A percentile compares a stretch with the other conserved stretches of the same genome.
Evolutionary conservation across 768 basidiomycete species (phyloP).

Genomic region (Phanerochaete carnosa): DNA sequence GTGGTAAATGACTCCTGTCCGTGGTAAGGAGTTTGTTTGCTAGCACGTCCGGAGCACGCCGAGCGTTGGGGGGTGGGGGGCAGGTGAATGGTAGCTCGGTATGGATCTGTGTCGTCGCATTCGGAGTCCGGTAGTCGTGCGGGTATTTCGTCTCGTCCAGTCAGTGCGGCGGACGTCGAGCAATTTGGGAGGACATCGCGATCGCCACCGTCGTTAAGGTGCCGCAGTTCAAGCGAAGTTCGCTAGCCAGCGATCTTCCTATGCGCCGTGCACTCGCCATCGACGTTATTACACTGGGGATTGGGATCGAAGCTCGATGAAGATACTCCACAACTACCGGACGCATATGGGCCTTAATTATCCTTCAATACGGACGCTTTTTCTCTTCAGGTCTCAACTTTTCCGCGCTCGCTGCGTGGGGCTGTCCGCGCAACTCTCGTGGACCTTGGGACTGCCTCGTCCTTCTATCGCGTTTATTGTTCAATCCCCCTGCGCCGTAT

Average conservation of each 20-base stretch:
- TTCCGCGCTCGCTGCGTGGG: slow-evolving; percentile 5
- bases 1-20: slow-evolving; percentile 36
- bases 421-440: slow-evolving; percentile 2
- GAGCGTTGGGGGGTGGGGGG: slow-evolving; percentile 42
- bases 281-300: slow-evolving; percentile 5
- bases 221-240: background rate
- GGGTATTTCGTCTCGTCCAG: slow-evolving; percentile 33
- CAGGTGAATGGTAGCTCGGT: slow-evolving; percentile 35
- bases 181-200: background rate
- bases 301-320: slow-evolving; percentile 12
- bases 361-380: slow-evolving; percentile 71
- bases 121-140: slow-evolving; percentile 34
- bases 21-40: slow-evolving; percentile 19
- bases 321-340: slow-evolving; percentile 21
- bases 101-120: slow-evolving; percentile 27
- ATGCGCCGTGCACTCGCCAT: background rate
- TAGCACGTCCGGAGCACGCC: slow-evolving; percentile 44
- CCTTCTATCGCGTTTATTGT: slow-evolving; percentile 16
- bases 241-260: background rate
- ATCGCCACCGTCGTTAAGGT: slow-evolving; percentile 6
- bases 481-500: slow-evolving; percentile 27
- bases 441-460: slow-evolving; percentile 19
- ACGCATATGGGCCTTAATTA: slow-evolving; percentile 37
- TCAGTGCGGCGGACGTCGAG: slow-evolving; percentile 17
- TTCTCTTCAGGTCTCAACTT: slow-evolving; percentile 48